Base-by-base conservation (phyloP, 768 basidiomycete species). In the Lactifluus piperatus region DNA sequence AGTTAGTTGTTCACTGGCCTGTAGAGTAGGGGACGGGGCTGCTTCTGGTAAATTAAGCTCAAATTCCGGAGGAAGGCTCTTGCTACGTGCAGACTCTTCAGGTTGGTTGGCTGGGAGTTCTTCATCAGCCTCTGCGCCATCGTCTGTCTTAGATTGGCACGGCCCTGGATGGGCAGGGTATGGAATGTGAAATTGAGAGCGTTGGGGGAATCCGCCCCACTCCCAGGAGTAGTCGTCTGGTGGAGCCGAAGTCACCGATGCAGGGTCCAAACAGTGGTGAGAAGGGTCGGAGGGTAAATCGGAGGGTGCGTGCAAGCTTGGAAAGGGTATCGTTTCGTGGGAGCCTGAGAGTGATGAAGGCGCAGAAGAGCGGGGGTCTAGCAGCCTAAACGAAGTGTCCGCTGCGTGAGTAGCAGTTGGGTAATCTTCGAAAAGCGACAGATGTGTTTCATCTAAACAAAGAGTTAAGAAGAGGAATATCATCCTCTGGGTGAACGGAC, bases 191-290 rank as follows among this genome's bases (percentile, higher is more conserved):
- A 83, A 71, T 0, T 87, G 86, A 4, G 89, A 88, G 24, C 83
- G 86, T 62, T 85, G 86, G 29, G 91, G 94, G 66, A 94, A 90
- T 20, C 80, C 84, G 27, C 91, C 92, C 92, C 93, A 94, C 65
- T 94, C 94, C 93, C 93, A 94, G 6, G 88, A 88, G 66, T 93
- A 93, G 67, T 90, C 86, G 56, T 83, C 83, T 3, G 78, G 20
- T 6, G 55, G 62, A 56, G 50, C 57, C 63, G 37, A 62, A 46
- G 37, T 46, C 27, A 13, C 45, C 11, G n/a, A 45, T 36, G 20
- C 62, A 41, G 36, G 36, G 29, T 50, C 10, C 7, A 39, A 41
- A 24, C 57, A 18, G 62, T 51, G 22, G 60, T 36, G 26, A 30
- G 47, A 32, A 11, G 44, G 7, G 56, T 82, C 81, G 7, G 79